Base-by-base conservation (phyloP, 495 filamentous ascomycete species). In the Hypomontagnella submonticulosa region DNA sequence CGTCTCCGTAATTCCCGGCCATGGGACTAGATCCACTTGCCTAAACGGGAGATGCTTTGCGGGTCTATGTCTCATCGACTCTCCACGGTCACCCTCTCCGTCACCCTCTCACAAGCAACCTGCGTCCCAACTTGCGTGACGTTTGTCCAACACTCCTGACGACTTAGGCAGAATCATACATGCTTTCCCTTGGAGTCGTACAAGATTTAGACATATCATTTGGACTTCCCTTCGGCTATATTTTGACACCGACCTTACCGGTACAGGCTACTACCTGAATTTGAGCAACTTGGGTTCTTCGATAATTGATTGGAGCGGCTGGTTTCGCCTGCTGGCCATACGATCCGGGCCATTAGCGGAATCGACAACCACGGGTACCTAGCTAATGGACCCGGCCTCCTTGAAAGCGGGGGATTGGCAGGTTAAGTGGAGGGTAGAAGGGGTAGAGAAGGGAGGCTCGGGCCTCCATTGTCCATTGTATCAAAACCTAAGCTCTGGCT, bases 161-260 rank as follows among this genome's bases (percentile, higher is more conserved):
- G 41, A 67, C 63, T 61, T 57, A 67, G 63, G 63, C 65, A 68
- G 55, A 68, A 68, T 68, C 37, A 57, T 16, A 41, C 51, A 54
- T 37, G 15, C 37, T 20, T 12, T 34, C 15, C 11, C 51, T 33
- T 56, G 19, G 15, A 60, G 16, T 42, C 16, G 54, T 61, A 32
- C 54, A 19, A 50, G 19, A 51, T 51, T 30, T 40, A 20, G 50
- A 61, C 50, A 20, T 40, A 50, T 54, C 32, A 40, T 33, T 49
- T 46, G 11, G 5, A 15, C 12, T 16, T 13, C 32, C 32, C 20
- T 43, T 58, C 65, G 65, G 65, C 59, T 63, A 59, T 67, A 57
- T 32, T 58, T 58, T 46, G 42, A 52, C 32, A 43, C 37, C 48
- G 59, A 38, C 19, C 33, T 46, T 41, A 55, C 18, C 10, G 40